Conservation (phyloP, 2,329 filamentous ascomycete species). For the Xylaria sp. region DNA sequence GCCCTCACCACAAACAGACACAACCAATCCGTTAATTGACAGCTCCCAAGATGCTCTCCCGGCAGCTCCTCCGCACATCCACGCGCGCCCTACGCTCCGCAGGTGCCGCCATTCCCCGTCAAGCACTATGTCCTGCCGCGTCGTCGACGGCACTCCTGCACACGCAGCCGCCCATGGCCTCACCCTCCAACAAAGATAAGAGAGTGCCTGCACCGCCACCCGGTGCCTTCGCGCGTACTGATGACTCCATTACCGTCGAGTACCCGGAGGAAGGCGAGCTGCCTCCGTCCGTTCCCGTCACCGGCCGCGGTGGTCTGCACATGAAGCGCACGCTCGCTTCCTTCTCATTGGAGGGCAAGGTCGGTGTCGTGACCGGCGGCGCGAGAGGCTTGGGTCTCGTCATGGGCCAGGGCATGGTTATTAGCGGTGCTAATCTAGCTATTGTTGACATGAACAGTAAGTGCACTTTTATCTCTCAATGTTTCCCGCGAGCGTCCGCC, state of each 20-base stretch:
- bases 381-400: slow-evolving; percentile 87
- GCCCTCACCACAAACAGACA: not conserved
- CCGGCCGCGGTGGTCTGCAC: slow-evolving; percentile 78
- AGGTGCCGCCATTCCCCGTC: slow-evolving; percentile 28
- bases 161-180: slow-evolving; percentile 35
- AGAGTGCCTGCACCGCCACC: slow-evolving; percentile 42
- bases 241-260: slow-evolving; percentile 76
- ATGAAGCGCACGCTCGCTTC: slow-evolving; percentile 83
- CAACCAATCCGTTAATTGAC: slow-evolving; percentile 19
- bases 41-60: slow-evolving; percentile 30
- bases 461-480: slow-evolving; percentile 40
- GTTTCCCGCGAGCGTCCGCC: not conserved
- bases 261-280: slow-evolving; percentile 78
- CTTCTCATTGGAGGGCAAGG: slow-evolving; percentile 85
- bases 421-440: slow-evolving; percentile 85
- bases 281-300: slow-evolving; percentile 71
- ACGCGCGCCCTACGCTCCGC: slow-evolving; percentile 32
- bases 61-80: slow-evolving; percentile 31
- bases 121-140: slow-evolving; percentile 27
- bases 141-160: slow-evolving; percentile 30
- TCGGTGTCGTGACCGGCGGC: slow-evolving; percentile 87
- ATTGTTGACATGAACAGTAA: slow-evolving; percentile 92
- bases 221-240: slow-evolving; percentile 78
- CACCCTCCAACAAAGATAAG: slow-evolving; percentile 39
- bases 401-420: slow-evolving; percentile 90